These are phyloP conservation scores for Lecanicillium sp. DNA, from an alignment of 2,329 filamentous ascomycete species.

Conservation along the genomic window DNA sequence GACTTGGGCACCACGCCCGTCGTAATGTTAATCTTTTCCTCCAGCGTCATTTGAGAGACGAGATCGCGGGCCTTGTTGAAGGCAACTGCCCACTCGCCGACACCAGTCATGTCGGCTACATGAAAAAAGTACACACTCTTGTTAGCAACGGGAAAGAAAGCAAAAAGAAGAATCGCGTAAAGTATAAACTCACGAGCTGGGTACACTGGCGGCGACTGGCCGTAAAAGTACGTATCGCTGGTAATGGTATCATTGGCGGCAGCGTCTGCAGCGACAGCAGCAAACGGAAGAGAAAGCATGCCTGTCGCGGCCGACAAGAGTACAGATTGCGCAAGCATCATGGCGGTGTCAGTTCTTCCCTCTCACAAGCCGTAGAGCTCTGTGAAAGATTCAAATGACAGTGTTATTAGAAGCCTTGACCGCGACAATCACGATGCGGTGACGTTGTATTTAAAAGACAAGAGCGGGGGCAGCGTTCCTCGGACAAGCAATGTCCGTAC, in stretches of 20 bases:
- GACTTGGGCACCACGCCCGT: conserved; percentile 53
- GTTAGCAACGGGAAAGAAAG: conserved; percentile 1
- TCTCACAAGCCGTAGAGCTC: no score
- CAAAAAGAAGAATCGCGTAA: background rate
- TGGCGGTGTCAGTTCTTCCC: no score
- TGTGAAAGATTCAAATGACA: no score
- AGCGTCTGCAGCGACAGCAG: conserved; percentile 5
- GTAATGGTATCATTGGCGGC: conserved; percentile 20
- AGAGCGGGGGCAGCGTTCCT: no score
- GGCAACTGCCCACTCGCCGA: conserved; percentile 59
- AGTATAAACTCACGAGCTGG: conserved; percentile 41
- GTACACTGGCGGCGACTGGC: conserved; percentile 40
- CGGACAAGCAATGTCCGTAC: no score
- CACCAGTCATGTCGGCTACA: conserved; percentile 49
- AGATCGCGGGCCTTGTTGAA: conserved; percentile 59
- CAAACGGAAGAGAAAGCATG: no score
- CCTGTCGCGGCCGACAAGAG: conserved; percentile 5
- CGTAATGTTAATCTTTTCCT: conserved; percentile 73
- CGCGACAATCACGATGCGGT: no score
- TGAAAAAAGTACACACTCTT: conserved; percentile 1
- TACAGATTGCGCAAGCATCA: conserved; percentile 1
- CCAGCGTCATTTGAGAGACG: conserved; percentile 62
- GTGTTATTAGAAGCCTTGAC: no score
- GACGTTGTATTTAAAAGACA: no score
- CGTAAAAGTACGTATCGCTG: conserved; percentile 37